Base-by-base conservation (phyloP, 2,329 filamentous ascomycete species). In the Penicillium sp. region DNA sequence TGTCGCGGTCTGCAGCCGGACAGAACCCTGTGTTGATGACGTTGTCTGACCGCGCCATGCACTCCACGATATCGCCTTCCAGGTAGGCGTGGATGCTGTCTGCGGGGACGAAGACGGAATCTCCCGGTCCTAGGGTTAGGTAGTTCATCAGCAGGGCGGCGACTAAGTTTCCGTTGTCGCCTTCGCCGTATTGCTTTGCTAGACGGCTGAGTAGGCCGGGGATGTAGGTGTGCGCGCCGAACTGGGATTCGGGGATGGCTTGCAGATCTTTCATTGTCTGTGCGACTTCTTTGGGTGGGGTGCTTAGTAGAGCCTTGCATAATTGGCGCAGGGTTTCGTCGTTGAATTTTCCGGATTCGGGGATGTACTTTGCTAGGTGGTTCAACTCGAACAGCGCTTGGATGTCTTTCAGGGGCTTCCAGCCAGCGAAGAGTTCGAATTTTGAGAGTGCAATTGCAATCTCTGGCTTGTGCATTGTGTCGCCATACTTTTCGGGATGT, bases 381-480 rank as follows among this genome's bases (percentile, higher is more conserved):
- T 82, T 75, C 27, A 89, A 74, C 31, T 68, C 67, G 67, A 91
- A 81, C 1, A 91, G 74, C 0, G 77, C 69, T 33, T 84, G 74
- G 57, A 92, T 86, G 2, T 86, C 78, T 10, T 73, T 68, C 0
- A 89, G 75, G 0, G 87, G 85, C 68, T 90, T 91, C 78, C 87
- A 92, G 6, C 89, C 89, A 10, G 86, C 87, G 65, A 93, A 92
- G 0, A 89, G 85, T 71, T 92, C 89, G 66, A 93, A 92, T 23
- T 85, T 83, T 13, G 82, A 81, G 1, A 92, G 75, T 0, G 89
- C 89, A 1, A 93, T 78, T 0, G 89, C 89, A 53, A 93, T 92
- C 69, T 93, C 89, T 1, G 89, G 89, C 74, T 92, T 92, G 78
- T 92, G 89, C 71, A 92, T 92, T 3, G 83, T 77, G 63, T 93